Evolutionary conservation across 2,329 filamentous ascomycete genomes (phyloP), one percentile per base, ranked within the genome.

Genomic region (Fusarium sp.): DNA sequence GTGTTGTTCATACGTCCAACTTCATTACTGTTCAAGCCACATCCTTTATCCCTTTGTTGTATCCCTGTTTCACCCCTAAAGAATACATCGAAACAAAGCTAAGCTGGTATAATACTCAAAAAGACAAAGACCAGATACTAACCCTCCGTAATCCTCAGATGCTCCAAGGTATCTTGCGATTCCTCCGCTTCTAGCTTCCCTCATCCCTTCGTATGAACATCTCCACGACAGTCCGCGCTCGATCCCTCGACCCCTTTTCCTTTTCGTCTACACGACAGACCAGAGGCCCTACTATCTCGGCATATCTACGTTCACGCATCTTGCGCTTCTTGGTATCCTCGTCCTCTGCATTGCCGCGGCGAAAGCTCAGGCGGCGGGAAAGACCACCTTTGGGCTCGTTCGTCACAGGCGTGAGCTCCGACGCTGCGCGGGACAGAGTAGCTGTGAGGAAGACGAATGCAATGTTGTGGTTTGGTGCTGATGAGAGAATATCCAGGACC

Each of bases 391-490:
- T 75, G 50, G 68, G 74, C 71, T 69, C 86, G 54, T 44, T 78
- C 69, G 67, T 85, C 77, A 54, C 30, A 76, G 87, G 45, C 79
- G 80, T 81, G 11, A 90, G 81, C 62, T 90, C 89, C 2, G 83
- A 80, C 4, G 86, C 83, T 3, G 89, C 83, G 8, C 86, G 85
- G 5, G 86, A 83, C 2, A 98, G 86, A 82, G 95, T 95, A 14
- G 93, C 91, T 0, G 92, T 94, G 22, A 98, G 84, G 73, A 98
- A 95, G 5, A 97, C 93, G 78, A 98, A 97, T 0, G 93, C 93
- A 63, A 98, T 95, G 79, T 94, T 96, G 82, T 97, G 93, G 56
- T 92, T 92, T 1, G 94, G 93, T 0, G 90, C 88, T 5, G 88
- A 85, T 1, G 92, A 89, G 5, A 98, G 87, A 5, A 92, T 88